phyloP scores from a whole-genome alignment of 768 basidiomycete species.

The Boletus vermiculosoides region DNA sequence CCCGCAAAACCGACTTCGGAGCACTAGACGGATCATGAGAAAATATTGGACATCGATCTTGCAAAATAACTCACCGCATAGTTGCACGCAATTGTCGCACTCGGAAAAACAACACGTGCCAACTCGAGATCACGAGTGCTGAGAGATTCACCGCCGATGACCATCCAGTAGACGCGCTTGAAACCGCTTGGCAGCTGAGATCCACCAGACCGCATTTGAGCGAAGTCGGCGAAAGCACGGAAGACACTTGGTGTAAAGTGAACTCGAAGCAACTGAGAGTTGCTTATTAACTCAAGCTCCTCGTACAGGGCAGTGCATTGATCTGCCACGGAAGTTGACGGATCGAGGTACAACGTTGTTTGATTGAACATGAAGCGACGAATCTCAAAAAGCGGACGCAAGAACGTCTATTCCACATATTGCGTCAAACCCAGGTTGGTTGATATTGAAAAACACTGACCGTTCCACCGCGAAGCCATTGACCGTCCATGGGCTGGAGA shows the following conservation, averaged over 20 bases:
- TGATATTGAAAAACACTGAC: constrained; percentile 9
- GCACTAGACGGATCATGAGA: constrained; percentile 17
- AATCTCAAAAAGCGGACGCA: constrained; percentile 32
- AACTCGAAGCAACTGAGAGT: constrained; percentile 25
- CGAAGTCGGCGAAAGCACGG: constrained; percentile 30
- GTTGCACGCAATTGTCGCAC: constrained; percentile 31
- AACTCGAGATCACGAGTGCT: constrained; percentile 26
- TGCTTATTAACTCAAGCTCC: constrained; percentile 24
- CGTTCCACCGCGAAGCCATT: constrained; percentile 34
- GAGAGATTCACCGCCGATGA: constrained; percentile 32
- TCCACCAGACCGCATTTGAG: constrained; percentile 20
- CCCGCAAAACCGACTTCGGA: constrained; percentile 33
- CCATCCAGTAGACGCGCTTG: constrained; percentile 33
- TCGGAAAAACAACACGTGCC: constrained; percentile 25
- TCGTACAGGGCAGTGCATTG: constrained; percentile 26
- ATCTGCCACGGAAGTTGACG: constrained; percentile 27
- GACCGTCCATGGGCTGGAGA: constrained; percentile 28
- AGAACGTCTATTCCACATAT: constrained; percentile 21
- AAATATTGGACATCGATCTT: neutral
- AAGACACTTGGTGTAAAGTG: constrained; percentile 33
- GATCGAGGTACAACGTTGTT: constrained; percentile 31
- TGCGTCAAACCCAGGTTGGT: neutral
- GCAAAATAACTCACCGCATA: constrained; percentile 24
- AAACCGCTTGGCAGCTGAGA: constrained; percentile 21
- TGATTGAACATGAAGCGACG: constrained; percentile 35